Conservation (phyloP, 108 stramenopile genomes). For the Cyclotella choctawhatcheeana region DNA sequence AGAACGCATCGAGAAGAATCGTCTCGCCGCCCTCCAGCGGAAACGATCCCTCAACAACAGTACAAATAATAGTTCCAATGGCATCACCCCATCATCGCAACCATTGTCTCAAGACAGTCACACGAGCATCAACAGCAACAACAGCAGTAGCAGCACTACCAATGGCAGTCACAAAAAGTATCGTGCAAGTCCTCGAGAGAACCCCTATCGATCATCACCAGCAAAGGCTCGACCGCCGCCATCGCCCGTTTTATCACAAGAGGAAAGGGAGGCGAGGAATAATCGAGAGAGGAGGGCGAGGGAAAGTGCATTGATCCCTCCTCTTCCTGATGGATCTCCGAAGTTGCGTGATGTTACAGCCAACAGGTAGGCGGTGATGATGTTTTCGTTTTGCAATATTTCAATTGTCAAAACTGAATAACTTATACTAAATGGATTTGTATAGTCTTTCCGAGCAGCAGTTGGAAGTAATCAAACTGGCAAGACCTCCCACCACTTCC, state of each 20-base stretch:
- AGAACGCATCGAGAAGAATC: neutral
- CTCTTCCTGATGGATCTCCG: constrained; percentile 3
- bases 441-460: constrained; percentile 9
- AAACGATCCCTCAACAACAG: neutral
- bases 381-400: no score
- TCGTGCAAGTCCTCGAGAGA: neutral
- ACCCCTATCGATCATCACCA: neutral
- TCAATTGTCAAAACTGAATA: no score
- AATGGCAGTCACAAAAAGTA: neutral
- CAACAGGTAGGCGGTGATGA: no score
- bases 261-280: neutral
- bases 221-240: neutral
- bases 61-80: neutral
- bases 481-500: constrained; percentile 2
- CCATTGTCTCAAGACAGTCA: neutral
- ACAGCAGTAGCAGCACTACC: neutral
- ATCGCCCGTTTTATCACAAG: neutral
- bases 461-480: constrained; percentile 1
- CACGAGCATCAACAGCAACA: neutral
- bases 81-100: neutral
- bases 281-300: neutral
- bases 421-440: no score
- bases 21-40: neutral
- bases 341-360: constrained; percentile 4
- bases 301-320: neutral